phyloP scores from a whole-genome alignment of 2,329 filamentous ascomycete species.

The Cercospora citrullina region DNA sequence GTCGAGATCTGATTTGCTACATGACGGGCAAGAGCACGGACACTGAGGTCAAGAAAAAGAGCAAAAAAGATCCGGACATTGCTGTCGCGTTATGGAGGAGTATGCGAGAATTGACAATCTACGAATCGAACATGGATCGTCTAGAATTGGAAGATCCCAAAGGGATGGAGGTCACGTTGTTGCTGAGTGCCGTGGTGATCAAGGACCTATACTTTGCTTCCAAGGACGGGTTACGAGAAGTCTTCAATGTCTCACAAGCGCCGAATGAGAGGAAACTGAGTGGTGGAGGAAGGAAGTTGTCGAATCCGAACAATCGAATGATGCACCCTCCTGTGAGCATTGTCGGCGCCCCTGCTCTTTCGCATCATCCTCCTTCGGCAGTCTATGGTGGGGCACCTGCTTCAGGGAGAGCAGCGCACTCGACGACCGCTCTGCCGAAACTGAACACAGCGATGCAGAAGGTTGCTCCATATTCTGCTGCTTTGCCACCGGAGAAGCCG shows the following conservation, averaged over 20 bases:
- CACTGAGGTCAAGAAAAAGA: slow-evolving; percentile 67
- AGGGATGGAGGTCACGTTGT: slow-evolving; percentile 80
- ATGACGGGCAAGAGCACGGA: slow-evolving; percentile 74
- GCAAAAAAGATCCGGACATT: slow-evolving; percentile 76
- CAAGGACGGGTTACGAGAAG: slow-evolving; percentile 62
- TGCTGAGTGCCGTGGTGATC: slow-evolving; percentile 61
- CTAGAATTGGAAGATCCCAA: slow-evolving; percentile 94
- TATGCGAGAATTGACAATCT: slow-evolving; percentile 77
- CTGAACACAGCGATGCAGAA: slow-evolving; percentile 3
- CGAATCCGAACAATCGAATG: slow-evolving; percentile 26
- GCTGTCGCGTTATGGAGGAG: slow-evolving; percentile 84
- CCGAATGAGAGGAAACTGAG: slow-evolving; percentile 35
- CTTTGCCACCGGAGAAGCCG: not conserved
- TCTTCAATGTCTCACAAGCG: slow-evolving; percentile 70
- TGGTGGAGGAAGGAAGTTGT: slow-evolving; percentile 30
- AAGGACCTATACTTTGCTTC: slow-evolving; percentile 59
- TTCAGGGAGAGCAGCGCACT: not conserved
- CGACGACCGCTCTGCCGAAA: not conserved
- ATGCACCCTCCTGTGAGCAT: slow-evolving; percentile 24
- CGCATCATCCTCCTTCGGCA: slow-evolving; percentile 21
- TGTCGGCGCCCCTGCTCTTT: slow-evolving; percentile 24
- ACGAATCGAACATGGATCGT: slow-evolving; percentile 86
- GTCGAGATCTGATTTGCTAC: slow-evolving; percentile 85
- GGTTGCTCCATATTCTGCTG: slow-evolving; percentile 1
- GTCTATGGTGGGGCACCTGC: slow-evolving; percentile 9